A percentile compares a stretch with the other conserved stretches of the same genome.
Conservation (phyloP, 148 eudicot species). For the Fagopyrum esculentum region DNA sequence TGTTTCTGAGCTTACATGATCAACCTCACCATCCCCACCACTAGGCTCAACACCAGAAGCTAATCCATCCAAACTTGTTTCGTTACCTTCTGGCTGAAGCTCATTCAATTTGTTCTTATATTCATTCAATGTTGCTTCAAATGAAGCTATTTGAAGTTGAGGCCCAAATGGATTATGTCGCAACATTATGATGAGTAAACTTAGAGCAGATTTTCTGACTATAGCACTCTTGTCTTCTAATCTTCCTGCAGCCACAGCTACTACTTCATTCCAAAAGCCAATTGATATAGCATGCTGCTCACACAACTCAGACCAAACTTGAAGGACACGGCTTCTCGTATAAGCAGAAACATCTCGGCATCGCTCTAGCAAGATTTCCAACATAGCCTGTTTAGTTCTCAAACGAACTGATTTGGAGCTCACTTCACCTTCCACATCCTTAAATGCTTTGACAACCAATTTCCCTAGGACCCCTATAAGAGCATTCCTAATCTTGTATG, state of each 20-base stretch:
- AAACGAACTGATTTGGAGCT: slow-evolving; percentile 81
- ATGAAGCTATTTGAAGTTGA: slow-evolving; percentile 76
- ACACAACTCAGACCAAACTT: slow-evolving; percentile 91
- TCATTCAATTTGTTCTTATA: slow-evolving; percentile 73
- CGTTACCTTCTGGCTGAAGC: slow-evolving; percentile 50
- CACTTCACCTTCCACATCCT: slow-evolving; percentile 79
- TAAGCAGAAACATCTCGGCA: slow-evolving; percentile 96
- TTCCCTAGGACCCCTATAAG: slow-evolving; percentile 88
- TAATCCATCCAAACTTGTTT: slow-evolving; percentile 30
- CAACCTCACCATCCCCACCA: slow-evolving; percentile 56
- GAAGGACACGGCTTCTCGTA: slow-evolving; percentile 92
- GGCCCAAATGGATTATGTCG: slow-evolving; percentile 99
- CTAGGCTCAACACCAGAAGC: slow-evolving; percentile 31
- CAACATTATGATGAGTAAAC: slow-evolving; percentile 80
- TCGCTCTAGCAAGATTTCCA: slow-evolving; percentile 82
- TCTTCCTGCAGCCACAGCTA: slow-evolving; percentile 84
- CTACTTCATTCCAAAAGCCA: slow-evolving; percentile 96
- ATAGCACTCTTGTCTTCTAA: slow-evolving; percentile 91
- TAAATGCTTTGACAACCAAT: slow-evolving; percentile 79
- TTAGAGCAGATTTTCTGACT: slow-evolving; percentile 88
- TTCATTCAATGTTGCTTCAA: slow-evolving; percentile 79
- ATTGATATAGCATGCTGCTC: slow-evolving; percentile 87
- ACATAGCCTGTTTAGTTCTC: slow-evolving; percentile 95
- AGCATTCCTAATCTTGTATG: slow-evolving; percentile 95
- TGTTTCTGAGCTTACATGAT: slow-evolving; percentile 28